Conservation (phyloP, 192 early-diverging fungal genomes). For the Chytriomyces hyalinus region DNA sequence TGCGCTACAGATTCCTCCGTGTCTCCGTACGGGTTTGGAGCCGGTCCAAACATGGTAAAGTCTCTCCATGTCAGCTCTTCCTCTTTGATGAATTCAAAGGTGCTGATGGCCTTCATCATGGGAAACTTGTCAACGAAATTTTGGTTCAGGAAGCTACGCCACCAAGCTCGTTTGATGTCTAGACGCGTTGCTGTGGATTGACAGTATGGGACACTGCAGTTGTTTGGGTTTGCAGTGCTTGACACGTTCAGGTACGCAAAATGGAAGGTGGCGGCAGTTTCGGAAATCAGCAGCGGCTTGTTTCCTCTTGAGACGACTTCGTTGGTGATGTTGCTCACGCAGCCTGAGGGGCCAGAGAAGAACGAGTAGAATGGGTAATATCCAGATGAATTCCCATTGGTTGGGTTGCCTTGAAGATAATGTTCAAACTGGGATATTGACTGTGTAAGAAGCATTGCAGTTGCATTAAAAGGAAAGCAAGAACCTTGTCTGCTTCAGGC, state of each 20-base stretch:
- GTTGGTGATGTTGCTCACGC: neutral
- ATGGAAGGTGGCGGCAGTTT: slow-evolving; percentile 13
- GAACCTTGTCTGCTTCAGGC: slow-evolving; percentile 12
- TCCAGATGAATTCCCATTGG: slow-evolving; percentile 2
- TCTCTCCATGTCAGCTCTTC: slow-evolving; percentile 47
- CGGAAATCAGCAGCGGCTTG: slow-evolving; percentile 32
- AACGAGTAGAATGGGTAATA: slow-evolving; percentile 36
- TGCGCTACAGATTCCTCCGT: neutral
- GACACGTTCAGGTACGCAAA: slow-evolving; percentile 2
- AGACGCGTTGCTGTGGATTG: neutral
- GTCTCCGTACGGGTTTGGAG: neutral
- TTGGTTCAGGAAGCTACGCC: slow-evolving; percentile 9
- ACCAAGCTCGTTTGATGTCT: slow-evolving; percentile 39
- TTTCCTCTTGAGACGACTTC: slow-evolving; percentile 12
- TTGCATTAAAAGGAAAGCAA: neutral
- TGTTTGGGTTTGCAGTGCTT: neutral
- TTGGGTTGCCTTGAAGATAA: slow-evolving; percentile 19
- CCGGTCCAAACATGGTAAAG: slow-evolving; percentile 41
- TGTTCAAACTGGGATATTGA: slow-evolving; percentile 20
- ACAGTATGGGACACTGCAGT: slow-evolving; percentile 5
- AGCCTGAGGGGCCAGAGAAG: slow-evolving; percentile 17
- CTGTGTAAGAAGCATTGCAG: neutral
- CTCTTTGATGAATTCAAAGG: slow-evolving; percentile 49
- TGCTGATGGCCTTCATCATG: slow-evolving; percentile 40
- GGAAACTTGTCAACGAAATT: slow-evolving; percentile 29